phyloP scores from a whole-genome alignment of 225 moss, liverwort and hornwort species.

The Sphagnum tenellum region DNA sequence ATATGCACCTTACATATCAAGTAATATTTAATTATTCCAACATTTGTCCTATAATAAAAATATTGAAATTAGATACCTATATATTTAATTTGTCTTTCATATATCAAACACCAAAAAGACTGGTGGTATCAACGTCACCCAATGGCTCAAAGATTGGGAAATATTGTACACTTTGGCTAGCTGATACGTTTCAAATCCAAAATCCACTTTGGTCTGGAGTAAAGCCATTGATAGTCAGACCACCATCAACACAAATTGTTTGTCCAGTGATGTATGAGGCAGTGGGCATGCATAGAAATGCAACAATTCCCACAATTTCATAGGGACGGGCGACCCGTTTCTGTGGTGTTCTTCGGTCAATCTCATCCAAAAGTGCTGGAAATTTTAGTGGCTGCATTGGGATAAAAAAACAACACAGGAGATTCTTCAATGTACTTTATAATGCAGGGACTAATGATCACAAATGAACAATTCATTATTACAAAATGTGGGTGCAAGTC shows the following conservation, averaged over 20 bases:
- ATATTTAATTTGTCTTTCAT: no score
- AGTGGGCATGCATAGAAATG: constrained; percentile 72
- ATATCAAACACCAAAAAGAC: no score
- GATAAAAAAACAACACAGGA: background rate
- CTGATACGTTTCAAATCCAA: no score
- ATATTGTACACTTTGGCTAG: no score
- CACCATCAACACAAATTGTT: constrained; percentile 63
- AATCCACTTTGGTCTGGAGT: no score
- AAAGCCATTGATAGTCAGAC: constrained; percentile 56
- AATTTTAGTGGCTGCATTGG: constrained; percentile 31
- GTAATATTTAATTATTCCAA: no score
- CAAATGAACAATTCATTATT: background rate
- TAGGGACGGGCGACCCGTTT: constrained; percentile 56
- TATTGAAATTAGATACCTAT: no score
- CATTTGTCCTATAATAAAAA: no score
- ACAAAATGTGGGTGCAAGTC: background rate
- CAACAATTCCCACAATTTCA: constrained; percentile 70
- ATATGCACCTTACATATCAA: no score
- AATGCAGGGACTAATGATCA: background rate
- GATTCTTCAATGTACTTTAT: background rate
- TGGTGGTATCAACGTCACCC: no score
- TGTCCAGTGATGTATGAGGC: constrained; percentile 69
- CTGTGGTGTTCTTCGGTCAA: constrained; percentile 55
- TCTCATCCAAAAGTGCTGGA: constrained; percentile 25
- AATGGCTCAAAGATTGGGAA: no score